Evolutionary conservation across 2,329 filamentous ascomycete genomes (phyloP).

Genomic region (Hypoxylon rubiginosum): DNA sequence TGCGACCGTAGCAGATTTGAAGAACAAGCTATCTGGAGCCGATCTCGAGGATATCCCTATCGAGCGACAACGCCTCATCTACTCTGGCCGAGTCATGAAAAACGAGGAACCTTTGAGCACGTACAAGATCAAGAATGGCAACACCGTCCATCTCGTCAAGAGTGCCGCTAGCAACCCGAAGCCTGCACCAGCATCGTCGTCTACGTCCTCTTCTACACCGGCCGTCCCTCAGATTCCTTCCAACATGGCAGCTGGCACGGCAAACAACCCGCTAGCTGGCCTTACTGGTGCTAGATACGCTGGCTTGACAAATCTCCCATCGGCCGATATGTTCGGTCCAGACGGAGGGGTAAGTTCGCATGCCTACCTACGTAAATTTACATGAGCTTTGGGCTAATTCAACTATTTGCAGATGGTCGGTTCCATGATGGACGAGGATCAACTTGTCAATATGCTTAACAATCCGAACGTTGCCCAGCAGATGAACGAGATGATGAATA

Average conservation of each 20-base stretch:
- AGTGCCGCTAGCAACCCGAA: constrained; percentile 88
- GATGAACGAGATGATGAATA: constrained; percentile 95
- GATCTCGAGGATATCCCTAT: constrained; percentile 89
- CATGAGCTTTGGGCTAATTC: constrained; percentile 44
- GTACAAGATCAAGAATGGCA: constrained; percentile 96
- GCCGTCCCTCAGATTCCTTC: constrained; percentile 73
- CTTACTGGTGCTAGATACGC: constrained; percentile 95
- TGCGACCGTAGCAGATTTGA: constrained; percentile 86
- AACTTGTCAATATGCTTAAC: constrained; percentile 85
- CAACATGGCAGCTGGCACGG: constrained; percentile 85
- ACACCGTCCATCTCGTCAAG: constrained; percentile 97
- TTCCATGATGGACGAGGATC: constrained; percentile 80
- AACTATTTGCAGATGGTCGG: constrained; percentile 80
- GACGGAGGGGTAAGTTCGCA: constrained; percentile 85
- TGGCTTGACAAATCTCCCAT: constrained; percentile 89
- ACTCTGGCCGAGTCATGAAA: constrained; percentile 96
- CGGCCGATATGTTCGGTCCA: constrained; percentile 89
- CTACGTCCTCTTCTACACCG: constrained; percentile 58
- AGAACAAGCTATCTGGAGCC: constrained; percentile 83
- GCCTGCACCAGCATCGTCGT: constrained; percentile 59
- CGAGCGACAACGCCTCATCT: constrained; percentile 94
- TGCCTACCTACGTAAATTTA: constrained; percentile 2
- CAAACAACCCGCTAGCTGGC: constrained; percentile 90
- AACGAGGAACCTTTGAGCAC: constrained; percentile 86
- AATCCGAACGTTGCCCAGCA: constrained; percentile 88